Base-by-base conservation (phyloP, 768 basidiomycete species). In the Lentinula raphanica region DNA sequence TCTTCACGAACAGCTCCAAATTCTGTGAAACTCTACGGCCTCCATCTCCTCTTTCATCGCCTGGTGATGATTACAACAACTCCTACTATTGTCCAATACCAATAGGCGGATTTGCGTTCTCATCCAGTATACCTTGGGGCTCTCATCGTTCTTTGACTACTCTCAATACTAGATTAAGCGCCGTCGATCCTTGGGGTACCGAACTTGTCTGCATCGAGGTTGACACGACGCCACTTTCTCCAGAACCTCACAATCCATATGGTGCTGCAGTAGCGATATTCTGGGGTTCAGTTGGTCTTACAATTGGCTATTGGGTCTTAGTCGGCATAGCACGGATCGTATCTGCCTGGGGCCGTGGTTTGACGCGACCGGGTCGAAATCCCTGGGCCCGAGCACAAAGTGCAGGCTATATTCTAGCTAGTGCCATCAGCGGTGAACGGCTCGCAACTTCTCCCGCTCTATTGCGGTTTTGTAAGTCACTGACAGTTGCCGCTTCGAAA, bases 371-470 rank as follows among this genome's bases (percentile, higher is more conserved):
- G 29, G 82, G 82, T 40, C 74, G 78, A 32, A 82, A 87, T 28
- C 59, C 87, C 55, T 85, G 90, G 87, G 72, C 84, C 45, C 80
- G 87, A 66, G 77, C 90, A 13, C 88, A 94, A 66, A 90, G 90
- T 71, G 85, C 84, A 7, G 92, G 94, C 5, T 92, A 92, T 64
- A 87, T 98, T 64, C 73, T 96, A 39, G 90, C 93, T 19, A 95
- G 94, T 72, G 93, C 94, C 0, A 84, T 96, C 63, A 94, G 94
- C 56, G 97, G 96, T 5, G 94, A 95, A 69, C 81, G 90, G 36
- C 77, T 98, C 36, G 85, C 92, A 3, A 82, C 86, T 25, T 88
- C 88, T 19, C 92, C 92, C 15, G 92, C 92, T 0, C 76, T 98
- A 54, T 80, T 97, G 74, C 78, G 95, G 53, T 98, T 94, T 67